Conservation (phyloP, 2,329 filamentous ascomycete genomes). For the Epichloe sibirici region DNA sequence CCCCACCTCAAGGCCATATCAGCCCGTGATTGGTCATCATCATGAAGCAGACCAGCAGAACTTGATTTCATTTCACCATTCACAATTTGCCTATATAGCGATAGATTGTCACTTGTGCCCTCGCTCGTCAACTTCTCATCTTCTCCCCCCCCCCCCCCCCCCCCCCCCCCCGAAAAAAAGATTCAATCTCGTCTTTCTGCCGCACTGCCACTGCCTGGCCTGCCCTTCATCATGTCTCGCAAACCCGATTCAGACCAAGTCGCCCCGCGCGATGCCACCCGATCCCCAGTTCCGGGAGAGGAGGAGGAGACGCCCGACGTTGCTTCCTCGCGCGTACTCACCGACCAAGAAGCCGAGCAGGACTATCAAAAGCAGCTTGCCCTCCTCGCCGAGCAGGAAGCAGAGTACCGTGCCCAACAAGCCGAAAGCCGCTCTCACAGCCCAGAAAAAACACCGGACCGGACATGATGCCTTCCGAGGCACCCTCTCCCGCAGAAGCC, state of each 20-base stretch:
- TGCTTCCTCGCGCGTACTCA: background rate
- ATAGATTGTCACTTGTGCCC: no score
- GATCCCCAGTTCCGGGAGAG: background rate
- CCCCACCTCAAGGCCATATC: no score
- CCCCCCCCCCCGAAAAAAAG: no score
- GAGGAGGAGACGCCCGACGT: background rate
- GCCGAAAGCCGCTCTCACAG: background rate
- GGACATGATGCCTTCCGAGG: no score
- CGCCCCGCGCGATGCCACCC: background rate
- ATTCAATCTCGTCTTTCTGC: background rate
- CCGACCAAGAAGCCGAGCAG: background rate
- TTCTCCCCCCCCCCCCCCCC: no score
- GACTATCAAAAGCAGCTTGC: conserved; percentile 1
- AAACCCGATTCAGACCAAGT: background rate
- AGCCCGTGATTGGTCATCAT: no score
- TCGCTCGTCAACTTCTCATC: background rate
- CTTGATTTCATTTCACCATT: background rate
- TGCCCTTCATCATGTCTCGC: background rate
- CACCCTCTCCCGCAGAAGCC: no score
- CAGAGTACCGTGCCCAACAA: background rate
- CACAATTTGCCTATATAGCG: no score
- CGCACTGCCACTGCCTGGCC: background rate
- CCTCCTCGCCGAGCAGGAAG: background rate
- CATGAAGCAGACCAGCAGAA: no score
- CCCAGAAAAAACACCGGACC: background rate